Percentiles rank a stretch among this genome's conserved stretches.
Evolutionary conservation across 2,329 filamentous ascomycete species (phyloP).

Genomic region (Aspergillus ustus): DNA sequence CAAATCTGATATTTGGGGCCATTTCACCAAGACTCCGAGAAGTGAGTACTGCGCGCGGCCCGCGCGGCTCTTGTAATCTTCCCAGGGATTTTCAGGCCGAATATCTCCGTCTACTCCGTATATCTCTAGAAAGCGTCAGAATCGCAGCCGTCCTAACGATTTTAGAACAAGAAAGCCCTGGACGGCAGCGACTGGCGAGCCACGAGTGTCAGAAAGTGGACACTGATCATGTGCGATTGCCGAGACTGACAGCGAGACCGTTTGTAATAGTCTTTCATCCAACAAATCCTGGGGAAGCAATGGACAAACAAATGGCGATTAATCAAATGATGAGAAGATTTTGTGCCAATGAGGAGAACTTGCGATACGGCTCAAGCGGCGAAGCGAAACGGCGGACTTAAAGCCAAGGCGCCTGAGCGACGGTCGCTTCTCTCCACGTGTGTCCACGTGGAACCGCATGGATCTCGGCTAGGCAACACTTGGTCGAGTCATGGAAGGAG

Average conservation of each 20-base stretch:
- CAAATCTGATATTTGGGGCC: conserved; percentile 6
- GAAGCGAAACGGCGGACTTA: conserved; percentile 14
- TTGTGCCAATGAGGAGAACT: conserved; percentile 10
- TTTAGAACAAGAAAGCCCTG: neutral
- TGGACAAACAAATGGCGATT: neutral
- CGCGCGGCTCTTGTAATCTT: conserved; percentile 11
- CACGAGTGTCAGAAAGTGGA: neutral
- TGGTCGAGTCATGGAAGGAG: conserved; percentile 34
- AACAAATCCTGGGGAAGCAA: conserved; percentile 16
- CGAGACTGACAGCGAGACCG: neutral
- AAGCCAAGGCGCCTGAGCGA: conserved; percentile 21
- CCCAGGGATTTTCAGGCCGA: neutral
- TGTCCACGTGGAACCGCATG: conserved; percentile 42
- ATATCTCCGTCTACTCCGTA: neutral
- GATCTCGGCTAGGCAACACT: conserved; percentile 32
- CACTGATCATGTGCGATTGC: neutral
- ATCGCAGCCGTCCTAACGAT: neutral
- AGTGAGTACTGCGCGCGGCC: conserved; percentile 1
- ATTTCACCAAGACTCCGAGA: neutral
- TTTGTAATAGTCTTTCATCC: neutral
- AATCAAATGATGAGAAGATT: conserved; percentile 6
- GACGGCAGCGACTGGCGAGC: neutral
- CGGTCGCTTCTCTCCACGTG: conserved; percentile 37
- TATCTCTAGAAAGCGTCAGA: neutral
- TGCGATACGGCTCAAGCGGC: conserved; percentile 7